Percentiles rank a stretch among this genome's conserved stretches.
Evolutionary conservation across 1,284 basidiomycete species (phyloP).

Genomic region (Austroboletus olivaceoglutinosus): DNA sequence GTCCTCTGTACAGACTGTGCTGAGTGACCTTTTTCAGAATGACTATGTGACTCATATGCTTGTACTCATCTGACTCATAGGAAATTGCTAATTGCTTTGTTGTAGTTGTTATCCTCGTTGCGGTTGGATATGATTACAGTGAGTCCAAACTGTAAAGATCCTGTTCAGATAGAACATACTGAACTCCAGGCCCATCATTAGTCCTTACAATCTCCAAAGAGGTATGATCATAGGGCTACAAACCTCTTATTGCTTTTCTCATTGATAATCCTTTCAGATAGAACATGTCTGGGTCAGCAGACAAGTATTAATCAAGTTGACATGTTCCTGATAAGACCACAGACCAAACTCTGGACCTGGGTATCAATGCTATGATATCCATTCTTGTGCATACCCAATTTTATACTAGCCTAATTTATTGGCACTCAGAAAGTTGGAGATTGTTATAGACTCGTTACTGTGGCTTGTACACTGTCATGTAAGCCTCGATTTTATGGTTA

Average conservation of each 20-base stretch:
- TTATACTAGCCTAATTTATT: not conserved
- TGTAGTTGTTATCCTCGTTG: not conserved
- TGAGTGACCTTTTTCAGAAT: too few species aligned
- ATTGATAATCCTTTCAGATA: not conserved
- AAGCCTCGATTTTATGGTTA: not conserved
- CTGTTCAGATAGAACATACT: not conserved
- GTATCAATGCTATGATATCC: not conserved
- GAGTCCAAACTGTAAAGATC: too few species aligned
- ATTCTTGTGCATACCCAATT: not conserved
- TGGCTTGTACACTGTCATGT: not conserved
- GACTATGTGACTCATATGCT: not conserved
- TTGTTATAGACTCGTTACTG: not conserved
- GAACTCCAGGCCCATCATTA: not conserved
- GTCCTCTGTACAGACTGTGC: too few species aligned
- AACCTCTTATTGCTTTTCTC: too few species aligned
- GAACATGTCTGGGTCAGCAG: not conserved
- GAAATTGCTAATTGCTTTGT: not conserved
- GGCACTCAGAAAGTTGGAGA: not conserved
- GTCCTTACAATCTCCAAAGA: not conserved
- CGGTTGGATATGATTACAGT: conserved; percentile 7
- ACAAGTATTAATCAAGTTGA: too few species aligned
- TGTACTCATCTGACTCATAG: not conserved
- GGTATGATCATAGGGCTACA: not conserved
- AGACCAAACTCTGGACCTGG: not conserved
- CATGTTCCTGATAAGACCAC: not conserved